These are phyloP conservation scores for Alternaria metachromatica DNA, from an alignment of 2,329 filamentous ascomycete genomes.

Conservation along the genomic window DNA sequence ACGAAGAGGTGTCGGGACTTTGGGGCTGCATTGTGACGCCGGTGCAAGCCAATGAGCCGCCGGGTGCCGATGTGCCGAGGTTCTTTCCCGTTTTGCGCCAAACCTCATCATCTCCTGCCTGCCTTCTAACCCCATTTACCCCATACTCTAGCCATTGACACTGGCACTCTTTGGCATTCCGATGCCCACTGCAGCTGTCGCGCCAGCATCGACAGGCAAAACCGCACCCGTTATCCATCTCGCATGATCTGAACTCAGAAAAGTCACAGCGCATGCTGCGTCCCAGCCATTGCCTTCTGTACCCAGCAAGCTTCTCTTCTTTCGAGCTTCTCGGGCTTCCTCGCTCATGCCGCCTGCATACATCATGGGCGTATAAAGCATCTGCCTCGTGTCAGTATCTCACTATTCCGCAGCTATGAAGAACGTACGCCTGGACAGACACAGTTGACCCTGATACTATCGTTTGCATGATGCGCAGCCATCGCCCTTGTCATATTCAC, in stretches of 20 bases:
- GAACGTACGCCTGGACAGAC: slow-evolving; percentile 56
- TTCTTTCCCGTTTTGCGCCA: not conserved
- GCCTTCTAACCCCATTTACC: not conserved
- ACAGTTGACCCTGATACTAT: slow-evolving; percentile 62
- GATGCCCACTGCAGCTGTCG: slow-evolving; percentile 38
- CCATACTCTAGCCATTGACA: slow-evolving; percentile 28
- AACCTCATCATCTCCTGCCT: not conserved
- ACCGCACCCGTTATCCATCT: slow-evolving; percentile 57
- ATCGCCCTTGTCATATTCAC: slow-evolving; percentile 65
- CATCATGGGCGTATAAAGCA: slow-evolving; percentile 65
- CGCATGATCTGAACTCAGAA: slow-evolving; percentile 60
- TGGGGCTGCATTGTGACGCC: not conserved
- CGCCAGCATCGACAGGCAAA: slow-evolving; percentile 39
- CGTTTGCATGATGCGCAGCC: slow-evolving; percentile 60
- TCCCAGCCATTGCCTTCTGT: slow-evolving; percentile 64
- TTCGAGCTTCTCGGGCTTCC: slow-evolving; percentile 57
- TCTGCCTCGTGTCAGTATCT: slow-evolving; percentile 19
- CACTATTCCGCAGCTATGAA: not conserved
- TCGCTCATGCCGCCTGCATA: slow-evolving; percentile 59
- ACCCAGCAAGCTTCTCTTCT: slow-evolving; percentile 58
- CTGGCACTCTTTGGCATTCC: slow-evolving; percentile 31
- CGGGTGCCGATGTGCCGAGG: not conserved
- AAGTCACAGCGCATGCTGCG: slow-evolving; percentile 58
- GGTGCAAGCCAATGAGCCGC: not conserved
- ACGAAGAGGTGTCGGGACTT: not conserved